Percentiles rank a stretch among this genome's conserved stretches.
phyloP scores from a whole-genome alignment of 179 eudicot genomes.

The Beta corolliflora region DNA sequence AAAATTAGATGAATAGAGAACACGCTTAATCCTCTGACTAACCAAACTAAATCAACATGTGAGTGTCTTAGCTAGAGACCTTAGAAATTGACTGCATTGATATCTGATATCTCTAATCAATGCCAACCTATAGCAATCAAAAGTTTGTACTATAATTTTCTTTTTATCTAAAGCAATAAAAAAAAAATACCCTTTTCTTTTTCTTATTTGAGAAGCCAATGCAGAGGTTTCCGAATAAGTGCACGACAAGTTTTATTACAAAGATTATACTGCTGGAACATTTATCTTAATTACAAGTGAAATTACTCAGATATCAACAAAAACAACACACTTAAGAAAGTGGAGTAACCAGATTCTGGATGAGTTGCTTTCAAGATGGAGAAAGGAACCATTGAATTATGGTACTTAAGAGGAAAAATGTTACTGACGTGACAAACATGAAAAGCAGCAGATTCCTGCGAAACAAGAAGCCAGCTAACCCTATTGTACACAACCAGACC shows the following conservation, averaged over 20 bases:
- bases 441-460: constrained; percentile 22
- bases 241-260: neutral
- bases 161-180: too few species aligned
- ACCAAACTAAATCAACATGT: neutral
- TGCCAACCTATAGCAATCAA: neutral
- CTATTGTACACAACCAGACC: constrained; percentile 36
- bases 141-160: too few species aligned
- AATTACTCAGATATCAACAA: neutral
- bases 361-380: neutral
- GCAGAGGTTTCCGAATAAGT: neutral
- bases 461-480: constrained; percentile 33
- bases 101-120: neutral
- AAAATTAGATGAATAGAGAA: too few species aligned
- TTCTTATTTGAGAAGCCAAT: too few species aligned
- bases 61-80: neutral
- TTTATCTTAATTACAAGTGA: neutral
- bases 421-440: constrained; percentile 13
- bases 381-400: constrained; percentile 18
- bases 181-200: too few species aligned
- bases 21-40: too few species aligned
- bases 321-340: neutral
- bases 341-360: neutral
- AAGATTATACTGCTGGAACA: neutral
- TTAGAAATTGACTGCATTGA: neutral
- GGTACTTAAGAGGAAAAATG: constrained; percentile 14